Base-by-base conservation (phyloP, 345 rosid species). In the Melaleuca quinquenervia region DNA sequence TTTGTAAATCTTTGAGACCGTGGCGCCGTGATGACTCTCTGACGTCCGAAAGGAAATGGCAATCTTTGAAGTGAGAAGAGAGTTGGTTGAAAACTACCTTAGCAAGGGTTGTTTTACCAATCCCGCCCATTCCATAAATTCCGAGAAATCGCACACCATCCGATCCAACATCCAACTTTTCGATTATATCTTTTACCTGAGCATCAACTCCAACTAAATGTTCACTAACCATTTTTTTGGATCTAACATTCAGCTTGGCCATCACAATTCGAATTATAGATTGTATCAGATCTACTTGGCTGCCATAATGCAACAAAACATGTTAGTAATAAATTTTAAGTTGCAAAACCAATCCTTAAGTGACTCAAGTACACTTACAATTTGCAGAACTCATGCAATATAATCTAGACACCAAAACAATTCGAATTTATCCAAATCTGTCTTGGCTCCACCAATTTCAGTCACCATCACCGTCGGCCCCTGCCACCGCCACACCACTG, bases 391-490 rank as follows among this genome's bases (percentile, higher is more conserved):
- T 1, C 18, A 52, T 3, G 54, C 55, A 52, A 18, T 16, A 52
- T 2, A 52, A 52, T 52, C 56, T 53, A 53, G 26, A 53, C 11
- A 10, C 5, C 7, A 53, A 53, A 20, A 53, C 11, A 53, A 53
- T 53, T 8, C 0, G 1, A 0, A 53, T 53, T 53, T 50, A 20
- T 1, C 26, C 56, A 0, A 21, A 0, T 53, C 56, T 21, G 0
- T 53, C 26, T 53, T 5, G 2, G 0, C 11, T 21, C 0, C 56
- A 26, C 26, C 11, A 20, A 50, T 21, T 21, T 53, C 3, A 21
- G 56, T 21, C 26, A 53, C 2, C 56, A 53, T 2, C 56, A 53
- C 11, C 5, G 0, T 53, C 3, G 2, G n/a, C 5, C 60, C 0
- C 60, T 9, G n/a, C 52, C 52, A 50, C 16, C 13, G 15, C 52